Conservation (phyloP, 2,329 filamentous ascomycete species). For the Talaromyces verruculosus region DNA sequence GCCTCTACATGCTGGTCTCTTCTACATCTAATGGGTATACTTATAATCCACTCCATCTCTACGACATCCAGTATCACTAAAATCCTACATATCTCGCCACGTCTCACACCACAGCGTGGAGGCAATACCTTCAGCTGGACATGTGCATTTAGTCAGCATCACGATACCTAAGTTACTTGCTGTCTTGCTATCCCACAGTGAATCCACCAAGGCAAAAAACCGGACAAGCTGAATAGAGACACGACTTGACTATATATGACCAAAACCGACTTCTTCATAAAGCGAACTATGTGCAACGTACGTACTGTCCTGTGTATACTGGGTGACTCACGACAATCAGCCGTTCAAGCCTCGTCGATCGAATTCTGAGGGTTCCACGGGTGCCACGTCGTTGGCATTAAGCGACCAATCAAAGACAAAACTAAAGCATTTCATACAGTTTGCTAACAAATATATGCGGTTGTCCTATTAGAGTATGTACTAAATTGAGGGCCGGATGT, state of each 20-base stretch:
- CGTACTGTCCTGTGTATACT: not conserved
- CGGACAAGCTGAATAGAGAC: not conserved
- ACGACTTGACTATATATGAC: not conserved
- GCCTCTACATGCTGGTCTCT: not conserved
- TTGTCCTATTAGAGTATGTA: constrained; percentile 13
- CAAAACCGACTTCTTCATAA: not conserved
- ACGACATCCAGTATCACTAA: not conserved
- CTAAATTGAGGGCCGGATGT: constrained; percentile 9
- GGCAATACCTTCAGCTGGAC: constrained; percentile 5
- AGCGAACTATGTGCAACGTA: not conserved
- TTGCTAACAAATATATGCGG: constrained; percentile 1
- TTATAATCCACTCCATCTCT: not conserved
- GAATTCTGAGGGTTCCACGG: not conserved
- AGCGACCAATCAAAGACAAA: not conserved
- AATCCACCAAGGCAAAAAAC: not conserved
- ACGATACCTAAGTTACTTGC: not conserved
- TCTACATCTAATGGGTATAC: not conserved
- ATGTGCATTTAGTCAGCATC: constrained; percentile 7
- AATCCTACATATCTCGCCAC: not conserved
- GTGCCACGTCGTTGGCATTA: constrained; percentile 10
- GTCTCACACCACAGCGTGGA: not conserved
- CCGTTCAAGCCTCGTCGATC: constrained; percentile 1
- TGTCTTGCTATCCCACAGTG: not conserved
- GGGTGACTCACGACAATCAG: not conserved
- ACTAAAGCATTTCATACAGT: not conserved